Evolutionary conservation across 495 filamentous ascomycete genomes (phyloP), one percentile per base, ranked within the genome.

Genomic region (Aspergillus biplanus): DNA sequence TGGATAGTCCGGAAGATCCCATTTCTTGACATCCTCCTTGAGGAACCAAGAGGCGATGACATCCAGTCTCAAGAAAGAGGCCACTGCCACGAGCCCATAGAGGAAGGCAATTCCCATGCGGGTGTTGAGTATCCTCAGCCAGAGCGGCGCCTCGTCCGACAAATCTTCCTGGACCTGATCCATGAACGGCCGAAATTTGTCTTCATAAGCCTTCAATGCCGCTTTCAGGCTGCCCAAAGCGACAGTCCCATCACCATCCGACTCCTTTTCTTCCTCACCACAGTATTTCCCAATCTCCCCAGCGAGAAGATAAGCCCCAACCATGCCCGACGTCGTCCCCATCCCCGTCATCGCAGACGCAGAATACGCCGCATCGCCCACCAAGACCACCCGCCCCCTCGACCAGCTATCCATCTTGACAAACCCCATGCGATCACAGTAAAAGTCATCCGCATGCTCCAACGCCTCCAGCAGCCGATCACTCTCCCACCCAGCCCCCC

Each of bases 291-390:
- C 68, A 33, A 87, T 75, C 65, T 86, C 83, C 18, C 82, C 82
- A 1, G 83, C 83, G 0, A 85, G 73, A 7, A 83, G 50, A 59
- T 84, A 86, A 0, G 81, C 78, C n/a, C 83, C 82, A 7, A 80
- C 72, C 0, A 86, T 66, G 15, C 71, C 66, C n/a, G 65, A 61
- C 0, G 77, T 75, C 0, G 81, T 84, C 0, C 82, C 83, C 71
- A 83, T 75, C 5, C 83, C 82, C 33, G 78, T 82, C 16, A 71
- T 73, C 0, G 77, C 67, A 6, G 74, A 73, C 0, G 82, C 77
- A 61, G 80, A 83, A 56, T 84, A 82, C 2, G 71, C 85, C 2
- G 85, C 78, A 65, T 88, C 85, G 5, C 85, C 86, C 6, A 87
- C 15, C 1, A 87, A 71, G 1, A 75, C 78, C 6, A 84, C 74